phyloP scores from a whole-genome alignment of 2,329 filamentous ascomycete genomes.

The Fusarium siculi region DNA sequence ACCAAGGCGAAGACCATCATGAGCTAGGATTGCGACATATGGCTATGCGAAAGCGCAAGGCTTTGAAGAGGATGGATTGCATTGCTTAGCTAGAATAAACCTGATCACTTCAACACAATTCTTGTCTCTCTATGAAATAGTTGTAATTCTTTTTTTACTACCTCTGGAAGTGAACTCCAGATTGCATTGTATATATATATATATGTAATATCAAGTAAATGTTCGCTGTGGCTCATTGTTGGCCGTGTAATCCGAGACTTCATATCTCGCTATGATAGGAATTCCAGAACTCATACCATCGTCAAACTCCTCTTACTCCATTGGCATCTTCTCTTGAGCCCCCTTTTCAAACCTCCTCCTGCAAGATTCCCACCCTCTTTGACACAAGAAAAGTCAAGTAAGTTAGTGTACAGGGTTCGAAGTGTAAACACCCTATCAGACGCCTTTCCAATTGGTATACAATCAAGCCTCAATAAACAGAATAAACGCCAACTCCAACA shows the following conservation, averaged over 20 bases:
- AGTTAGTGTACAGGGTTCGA: slow-evolving; percentile 39
- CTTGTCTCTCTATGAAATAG: background rate
- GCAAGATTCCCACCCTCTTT: slow-evolving; percentile 19
- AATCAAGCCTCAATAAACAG: slow-evolving; percentile 8
- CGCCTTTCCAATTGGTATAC: slow-evolving; percentile 40
- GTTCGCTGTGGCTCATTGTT: slow-evolving; percentile 33
- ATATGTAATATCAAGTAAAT: slow-evolving; percentile 29
- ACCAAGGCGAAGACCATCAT: slow-evolving; percentile 2
- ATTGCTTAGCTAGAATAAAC: slow-evolving; percentile 17
- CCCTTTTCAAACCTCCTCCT: background rate
- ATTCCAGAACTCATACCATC: slow-evolving; percentile 11
- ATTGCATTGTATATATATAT: background rate
- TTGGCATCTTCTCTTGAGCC: slow-evolving; percentile 7
- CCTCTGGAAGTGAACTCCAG: background rate
- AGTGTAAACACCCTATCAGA: slow-evolving; percentile 19
- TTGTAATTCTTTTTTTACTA: background rate
- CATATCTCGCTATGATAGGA: slow-evolving; percentile 27
- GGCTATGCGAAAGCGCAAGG: background rate
- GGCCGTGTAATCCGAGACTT: slow-evolving; percentile 30
- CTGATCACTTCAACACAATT: background rate
- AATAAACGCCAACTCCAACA: slow-evolving; percentile 38
- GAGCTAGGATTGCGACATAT: background rate
- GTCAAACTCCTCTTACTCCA: slow-evolving; percentile 7
- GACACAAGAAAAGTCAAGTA: slow-evolving; percentile 18
- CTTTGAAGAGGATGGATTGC: background rate